Base-by-base conservation (phyloP, 441 rosid genomes). In the Pelargonium myrrhifolium region DNA sequence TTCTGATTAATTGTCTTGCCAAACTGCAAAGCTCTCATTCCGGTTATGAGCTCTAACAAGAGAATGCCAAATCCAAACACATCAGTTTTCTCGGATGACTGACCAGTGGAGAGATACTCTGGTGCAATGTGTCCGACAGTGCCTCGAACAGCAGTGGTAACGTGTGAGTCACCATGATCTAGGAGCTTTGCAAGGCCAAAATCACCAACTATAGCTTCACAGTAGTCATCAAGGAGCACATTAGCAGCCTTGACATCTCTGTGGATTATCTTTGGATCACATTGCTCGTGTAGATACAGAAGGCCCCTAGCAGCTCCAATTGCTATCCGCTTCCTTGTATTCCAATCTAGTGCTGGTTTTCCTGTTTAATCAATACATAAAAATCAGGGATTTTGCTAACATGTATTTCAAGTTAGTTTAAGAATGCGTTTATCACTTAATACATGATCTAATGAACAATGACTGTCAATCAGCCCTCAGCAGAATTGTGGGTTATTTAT, bases 221-320 rank as follows among this genome's bases (percentile, higher is more conserved):
- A 90, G 47, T 86, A 79, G 65, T 90, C 98, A 77, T 93, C 98
- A 11, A 93, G 92, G 71, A 93, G 80, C 70, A 93, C 84, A 65
- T 93, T 93, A 9, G 98, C 98, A 4, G 98, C 98, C 81, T 93
- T 93, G 9, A 93, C 98, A 76, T 92, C 98, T n/a, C 98, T 92
- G 98, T 31, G 37, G 37, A 31, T 31, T 31, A 31, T 31, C 37
- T 31, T 31, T 31, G 37, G 37, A 31, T 31, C 37, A 31, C n/a
- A 31, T 31, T 31, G 37, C 79, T 90, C 97, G 9, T 90, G 97
- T 37, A 93, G 89, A 77, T 93, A 93, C 64, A 90, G 76, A 64
- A 93, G 82, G 43, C 98, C 98, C 76, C 98, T 76, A 21, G 86
- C 97, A 60, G 98, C 88, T 74, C 98, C 92, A 66, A 89, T 70